These are phyloP conservation scores for Exophiala phaeomuriformis DNA, from an alignment of 2,329 filamentous ascomycete species.

Conservation along the genomic window DNA sequence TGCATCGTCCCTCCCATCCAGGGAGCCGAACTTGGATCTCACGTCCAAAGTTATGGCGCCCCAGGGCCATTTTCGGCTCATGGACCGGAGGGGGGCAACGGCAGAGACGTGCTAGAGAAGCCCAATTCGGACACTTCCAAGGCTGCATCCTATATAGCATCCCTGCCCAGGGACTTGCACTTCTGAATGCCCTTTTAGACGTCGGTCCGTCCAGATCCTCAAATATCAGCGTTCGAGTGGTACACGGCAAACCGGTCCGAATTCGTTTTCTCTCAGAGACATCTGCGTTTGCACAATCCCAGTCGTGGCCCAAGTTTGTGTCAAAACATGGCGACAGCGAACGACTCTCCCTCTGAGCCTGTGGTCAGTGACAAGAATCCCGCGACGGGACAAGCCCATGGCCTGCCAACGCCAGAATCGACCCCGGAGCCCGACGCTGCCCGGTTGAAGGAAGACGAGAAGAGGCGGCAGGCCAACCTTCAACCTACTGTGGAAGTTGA, in stretches of 20 bases:
- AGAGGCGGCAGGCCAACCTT: slow-evolving; percentile 2
- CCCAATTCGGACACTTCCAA: no score
- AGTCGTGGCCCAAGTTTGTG: slow-evolving; percentile 2
- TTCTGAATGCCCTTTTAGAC: no score
- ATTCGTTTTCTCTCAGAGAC: slow-evolving; percentile 10
- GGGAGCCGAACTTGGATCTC: no score
- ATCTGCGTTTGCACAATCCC: slow-evolving; percentile 6
- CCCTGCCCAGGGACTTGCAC: no score
- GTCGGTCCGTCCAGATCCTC: no score
- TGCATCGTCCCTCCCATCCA: no score
- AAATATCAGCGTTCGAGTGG: no score
- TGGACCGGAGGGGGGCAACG: no score
- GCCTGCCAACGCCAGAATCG: slow-evolving; percentile 12
- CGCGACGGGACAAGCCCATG: slow-evolving; percentile 11
- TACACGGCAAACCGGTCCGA: background rate
- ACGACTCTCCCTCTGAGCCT: slow-evolving; percentile 8
- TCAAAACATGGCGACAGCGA: slow-evolving; percentile 7
- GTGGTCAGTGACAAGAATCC: slow-evolving; percentile 6
- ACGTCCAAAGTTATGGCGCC: no score
- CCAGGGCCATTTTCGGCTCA: no score
- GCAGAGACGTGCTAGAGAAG: no score
- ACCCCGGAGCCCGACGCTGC: slow-evolving; percentile 8
- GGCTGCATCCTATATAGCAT: no score
- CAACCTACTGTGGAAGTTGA: background rate
- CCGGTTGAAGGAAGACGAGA: slow-evolving; percentile 11